phyloP scores from a whole-genome alignment of 768 basidiomycete species.

The Amyloporia xantha region DNA sequence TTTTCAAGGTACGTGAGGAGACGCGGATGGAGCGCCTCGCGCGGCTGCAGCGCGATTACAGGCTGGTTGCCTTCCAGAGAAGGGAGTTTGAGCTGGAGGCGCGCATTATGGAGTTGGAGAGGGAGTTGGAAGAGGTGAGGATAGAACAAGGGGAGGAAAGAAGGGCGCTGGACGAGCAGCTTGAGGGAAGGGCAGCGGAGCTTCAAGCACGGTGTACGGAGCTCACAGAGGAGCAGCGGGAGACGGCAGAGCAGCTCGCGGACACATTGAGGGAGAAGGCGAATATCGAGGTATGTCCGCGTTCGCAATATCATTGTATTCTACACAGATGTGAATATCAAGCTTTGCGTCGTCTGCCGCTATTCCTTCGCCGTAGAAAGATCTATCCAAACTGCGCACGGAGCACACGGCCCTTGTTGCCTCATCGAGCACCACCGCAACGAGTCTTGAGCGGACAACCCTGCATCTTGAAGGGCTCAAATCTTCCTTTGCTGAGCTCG shows the following conservation, averaged over 20 bases:
- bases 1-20: slow-evolving; percentile 48
- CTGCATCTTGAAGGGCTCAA: slow-evolving; percentile 55
- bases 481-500: slow-evolving; percentile 45
- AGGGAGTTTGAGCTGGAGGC: slow-evolving; percentile 55
- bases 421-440: slow-evolving; percentile 36
- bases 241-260: slow-evolving; percentile 33
- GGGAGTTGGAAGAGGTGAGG: slow-evolving; percentile 28
- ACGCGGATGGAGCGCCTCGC: slow-evolving; percentile 52
- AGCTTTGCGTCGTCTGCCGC: not conserved
- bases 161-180: slow-evolving; percentile 25
- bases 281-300: slow-evolving; percentile 24
- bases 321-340: slow-evolving; percentile 2
- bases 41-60: slow-evolving; percentile 56
- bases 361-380: slow-evolving; percentile 24
- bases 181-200: slow-evolving; percentile 24
- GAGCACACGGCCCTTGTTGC: slow-evolving; percentile 44
- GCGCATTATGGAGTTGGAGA: slow-evolving; percentile 46
- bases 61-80: slow-evolving; percentile 61
- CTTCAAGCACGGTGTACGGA: slow-evolving; percentile 26
- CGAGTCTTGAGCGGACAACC: slow-evolving; percentile 49
- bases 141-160: slow-evolving; percentile 41
- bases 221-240: slow-evolving; percentile 32
- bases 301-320: not conserved
- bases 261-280: slow-evolving; percentile 38
- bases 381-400: slow-evolving; percentile 39